Evolutionary conservation across 306 rosid species (phyloP).

Genomic region (Prunus padus): DNA sequence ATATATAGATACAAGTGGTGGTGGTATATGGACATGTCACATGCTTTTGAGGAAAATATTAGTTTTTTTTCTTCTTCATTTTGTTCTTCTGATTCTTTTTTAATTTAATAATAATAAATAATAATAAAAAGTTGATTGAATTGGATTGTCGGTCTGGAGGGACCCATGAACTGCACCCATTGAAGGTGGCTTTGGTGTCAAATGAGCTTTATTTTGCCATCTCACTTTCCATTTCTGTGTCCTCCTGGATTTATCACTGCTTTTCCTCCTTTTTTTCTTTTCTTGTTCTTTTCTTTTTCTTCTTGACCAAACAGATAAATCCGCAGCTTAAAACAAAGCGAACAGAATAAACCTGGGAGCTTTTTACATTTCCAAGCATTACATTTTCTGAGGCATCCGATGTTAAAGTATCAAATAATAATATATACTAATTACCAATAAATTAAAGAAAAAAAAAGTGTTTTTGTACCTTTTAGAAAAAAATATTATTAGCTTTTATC

Average conservation of each 20-base stretch:
- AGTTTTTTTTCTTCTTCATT: not conserved
- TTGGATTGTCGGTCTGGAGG: not conserved
- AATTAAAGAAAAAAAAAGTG: not conserved
- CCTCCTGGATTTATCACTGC: not conserved
- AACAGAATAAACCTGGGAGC: not conserved
- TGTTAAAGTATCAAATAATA: not conserved
- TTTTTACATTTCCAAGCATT: constrained; percentile 19
- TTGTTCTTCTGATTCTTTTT: not conserved
- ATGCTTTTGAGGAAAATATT: not conserved
- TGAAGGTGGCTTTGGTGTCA: constrained; percentile 5
- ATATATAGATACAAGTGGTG: constrained; percentile 36
- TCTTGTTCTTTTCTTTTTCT: not conserved
- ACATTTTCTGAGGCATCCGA: constrained; percentile 7
- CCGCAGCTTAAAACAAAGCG: not conserved
- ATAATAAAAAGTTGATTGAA: not conserved
- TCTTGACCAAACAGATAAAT: not conserved
- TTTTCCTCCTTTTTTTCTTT: not conserved
- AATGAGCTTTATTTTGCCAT: not conserved
- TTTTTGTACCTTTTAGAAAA: not conserved
- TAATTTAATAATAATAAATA: not conserved
- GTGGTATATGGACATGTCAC: constrained; percentile 1
- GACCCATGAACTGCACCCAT: not conserved
- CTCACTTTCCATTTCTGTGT: not conserved
- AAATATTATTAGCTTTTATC: not conserved
- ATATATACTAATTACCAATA: not conserved